These are phyloP conservation scores for Pseudogymnoascus sp. DNA, from an alignment of 2,329 filamentous ascomycete species.

Conservation along the genomic window DNA sequence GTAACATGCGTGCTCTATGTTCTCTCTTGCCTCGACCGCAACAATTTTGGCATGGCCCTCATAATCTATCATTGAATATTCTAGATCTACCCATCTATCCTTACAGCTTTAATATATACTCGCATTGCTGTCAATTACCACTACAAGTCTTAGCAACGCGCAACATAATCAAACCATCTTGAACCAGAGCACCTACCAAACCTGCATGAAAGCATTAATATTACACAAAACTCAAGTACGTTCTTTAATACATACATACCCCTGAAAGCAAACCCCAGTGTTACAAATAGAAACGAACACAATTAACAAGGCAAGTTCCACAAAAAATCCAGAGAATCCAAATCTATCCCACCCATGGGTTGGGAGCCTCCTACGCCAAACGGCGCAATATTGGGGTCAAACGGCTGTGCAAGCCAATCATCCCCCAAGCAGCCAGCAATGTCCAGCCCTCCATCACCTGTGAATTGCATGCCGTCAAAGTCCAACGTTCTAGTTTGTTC, in stretches of 20 bases:
- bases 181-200: no score
- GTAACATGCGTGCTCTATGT: no score
- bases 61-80: no score
- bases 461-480: neutral
- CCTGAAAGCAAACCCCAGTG: neutral
- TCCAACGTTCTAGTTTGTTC: neutral
- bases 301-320: constrained; percentile 6
- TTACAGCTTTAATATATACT: no score
- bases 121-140: no score
- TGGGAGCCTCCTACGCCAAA: constrained; percentile 7
- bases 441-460: neutral
- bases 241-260: neutral
- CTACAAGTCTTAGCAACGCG: no score
- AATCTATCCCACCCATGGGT: neutral
- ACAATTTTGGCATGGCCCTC: no score
- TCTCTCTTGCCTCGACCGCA: no score
- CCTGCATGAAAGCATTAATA: neutral
- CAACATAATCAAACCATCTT: no score
- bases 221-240: neutral
- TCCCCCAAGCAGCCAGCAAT: neutral
- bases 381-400: constrained; percentile 10
- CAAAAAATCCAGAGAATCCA: constrained; percentile 9
- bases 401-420: constrained; percentile 10
- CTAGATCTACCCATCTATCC: no score
- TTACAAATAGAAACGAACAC: neutral